phyloP scores from a whole-genome alignment of 192 early-diverging fungal genomes.

The Spinellus fusiger region DNA sequence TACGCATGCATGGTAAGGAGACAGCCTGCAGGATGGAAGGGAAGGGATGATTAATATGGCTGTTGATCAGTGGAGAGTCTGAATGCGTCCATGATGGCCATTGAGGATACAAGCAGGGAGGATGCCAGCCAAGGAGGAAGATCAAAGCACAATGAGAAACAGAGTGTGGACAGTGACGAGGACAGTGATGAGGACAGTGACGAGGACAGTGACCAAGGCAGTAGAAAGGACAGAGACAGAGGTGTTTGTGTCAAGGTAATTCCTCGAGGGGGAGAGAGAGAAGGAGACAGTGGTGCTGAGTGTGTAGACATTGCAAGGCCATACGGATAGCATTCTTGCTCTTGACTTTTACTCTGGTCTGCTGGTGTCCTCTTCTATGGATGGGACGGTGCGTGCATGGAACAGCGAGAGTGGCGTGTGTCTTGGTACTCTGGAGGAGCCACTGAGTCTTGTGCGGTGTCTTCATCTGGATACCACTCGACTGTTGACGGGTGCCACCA shows the following conservation, averaged over 20 bases:
- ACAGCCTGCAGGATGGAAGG: neutral
- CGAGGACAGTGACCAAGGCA: too few species aligned
- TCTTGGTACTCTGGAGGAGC: conserved; percentile 45
- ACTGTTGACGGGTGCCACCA: conserved; percentile 30
- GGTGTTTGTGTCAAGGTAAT: conserved; percentile 11
- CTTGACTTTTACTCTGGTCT: conserved; percentile 55
- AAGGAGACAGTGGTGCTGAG: neutral
- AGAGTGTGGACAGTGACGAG: neutral
- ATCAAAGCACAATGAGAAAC: conserved; percentile 4
- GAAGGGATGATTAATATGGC: neutral
- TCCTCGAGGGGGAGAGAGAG: neutral
- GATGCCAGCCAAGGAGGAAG: too few species aligned
- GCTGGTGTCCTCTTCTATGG: conserved; percentile 59
- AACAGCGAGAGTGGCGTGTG: conserved; percentile 53
- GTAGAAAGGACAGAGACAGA: conserved; percentile 4
- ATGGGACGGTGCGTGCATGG: conserved; percentile 68
- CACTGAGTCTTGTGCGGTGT: conserved; percentile 32
- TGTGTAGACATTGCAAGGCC: conserved; percentile 46
- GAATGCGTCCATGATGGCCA: conserved; percentile 35
- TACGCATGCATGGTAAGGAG: conserved; percentile 4
- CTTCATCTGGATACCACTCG: conserved; percentile 25
- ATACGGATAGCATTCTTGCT: conserved; percentile 52
- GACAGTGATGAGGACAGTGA: conserved; percentile 1
- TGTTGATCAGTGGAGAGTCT: conserved; percentile 37
- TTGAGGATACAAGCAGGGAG: conserved; percentile 25